Evolutionary conservation across 2,329 filamentous ascomycete species (phyloP), one percentile per base, ranked within the genome.

Genomic region (Mycosphaerella arachidis): DNA sequence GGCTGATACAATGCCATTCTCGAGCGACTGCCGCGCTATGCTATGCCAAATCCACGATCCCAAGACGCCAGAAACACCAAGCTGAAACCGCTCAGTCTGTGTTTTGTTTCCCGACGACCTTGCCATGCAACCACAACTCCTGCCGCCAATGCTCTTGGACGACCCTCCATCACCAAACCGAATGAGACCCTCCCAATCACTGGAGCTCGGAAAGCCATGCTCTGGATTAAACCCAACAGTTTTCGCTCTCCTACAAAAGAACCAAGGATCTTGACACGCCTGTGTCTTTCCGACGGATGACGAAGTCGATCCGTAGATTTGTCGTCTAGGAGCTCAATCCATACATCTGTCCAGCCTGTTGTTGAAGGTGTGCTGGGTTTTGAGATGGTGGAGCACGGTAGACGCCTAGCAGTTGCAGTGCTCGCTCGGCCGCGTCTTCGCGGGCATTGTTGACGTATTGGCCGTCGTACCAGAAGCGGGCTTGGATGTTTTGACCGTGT

Each of bases 381-480:
- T 62, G 64, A 27, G 59, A 61, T 13, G 61, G 57, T 30, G 69
- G 70, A 29, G 63, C 46, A 8, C 68, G 68, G 43, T 70, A 57
- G 55, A 71, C 68, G 29, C 68, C 70, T 57, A 90, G 74, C 76
- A 81, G 83, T 70, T 81, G 83, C 62, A 89, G 75, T 29, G 91
- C 91, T 63, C 89, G 83, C 76, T 96, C 91, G 65, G 92, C 91
- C n/a, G 91, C 92, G 73, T 96, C 92, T 75, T 96, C 92, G 76
- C 86, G 88, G 60, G 91, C 91, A 71, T 95, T 95, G 79, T 92
- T 86, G 74, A 93, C 82, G 72, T 91, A 91, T 73, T 91, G 86
- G 62, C 91, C 91, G 74, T 95, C 92, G 76, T 96, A 96, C 91
- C 91, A 96, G 77, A 86, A 96, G 63, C 91, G 85, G 51, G 91